Conservation (phyloP, 2,329 filamentous ascomycete species). For the Curvularia lunata region DNA sequence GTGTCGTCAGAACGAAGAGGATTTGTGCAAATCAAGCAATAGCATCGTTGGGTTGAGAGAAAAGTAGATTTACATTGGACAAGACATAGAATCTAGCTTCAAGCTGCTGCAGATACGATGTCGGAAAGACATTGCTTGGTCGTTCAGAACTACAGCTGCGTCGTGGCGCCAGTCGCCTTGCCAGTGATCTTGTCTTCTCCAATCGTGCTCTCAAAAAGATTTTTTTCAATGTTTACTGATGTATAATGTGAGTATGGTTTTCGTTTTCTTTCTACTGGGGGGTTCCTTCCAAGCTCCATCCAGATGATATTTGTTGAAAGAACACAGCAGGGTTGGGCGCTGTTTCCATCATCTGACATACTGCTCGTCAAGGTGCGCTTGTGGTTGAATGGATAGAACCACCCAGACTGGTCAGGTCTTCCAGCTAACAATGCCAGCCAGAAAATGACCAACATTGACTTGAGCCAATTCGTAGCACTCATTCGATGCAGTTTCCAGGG, state of each 20-base stretch:
- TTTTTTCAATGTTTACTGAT: conserved; percentile 16
- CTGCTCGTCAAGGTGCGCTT: background rate
- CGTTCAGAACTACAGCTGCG: background rate
- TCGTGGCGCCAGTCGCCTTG: background rate
- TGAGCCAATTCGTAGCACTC: conserved; percentile 37
- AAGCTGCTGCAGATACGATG: conserved; percentile 1
- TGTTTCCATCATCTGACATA: background rate
- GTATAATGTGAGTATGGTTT: conserved; percentile 22
- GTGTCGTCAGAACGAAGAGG: background rate
- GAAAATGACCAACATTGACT: conserved; percentile 42
- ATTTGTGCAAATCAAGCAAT: background rate
- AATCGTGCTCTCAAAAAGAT: conserved; percentile 26
- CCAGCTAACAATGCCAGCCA: conserved; percentile 12
- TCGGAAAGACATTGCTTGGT: background rate
- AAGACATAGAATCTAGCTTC: conserved; percentile 5
- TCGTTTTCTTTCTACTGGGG: conserved; percentile 31
- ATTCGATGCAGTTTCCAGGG: conserved; percentile 24
- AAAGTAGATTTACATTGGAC: conserved; percentile 19
- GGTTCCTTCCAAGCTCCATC: conserved; percentile 1
- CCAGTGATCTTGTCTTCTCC: conserved; percentile 2
- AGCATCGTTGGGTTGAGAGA: background rate
- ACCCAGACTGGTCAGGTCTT: conserved; percentile 42
- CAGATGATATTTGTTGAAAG: background rate
- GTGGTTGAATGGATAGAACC: background rate
- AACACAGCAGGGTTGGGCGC: background rate